These are phyloP conservation scores for Pseudopithomyces maydicus DNA, from an alignment of 2,329 filamentous ascomycete genomes.

Conservation along the genomic window DNA sequence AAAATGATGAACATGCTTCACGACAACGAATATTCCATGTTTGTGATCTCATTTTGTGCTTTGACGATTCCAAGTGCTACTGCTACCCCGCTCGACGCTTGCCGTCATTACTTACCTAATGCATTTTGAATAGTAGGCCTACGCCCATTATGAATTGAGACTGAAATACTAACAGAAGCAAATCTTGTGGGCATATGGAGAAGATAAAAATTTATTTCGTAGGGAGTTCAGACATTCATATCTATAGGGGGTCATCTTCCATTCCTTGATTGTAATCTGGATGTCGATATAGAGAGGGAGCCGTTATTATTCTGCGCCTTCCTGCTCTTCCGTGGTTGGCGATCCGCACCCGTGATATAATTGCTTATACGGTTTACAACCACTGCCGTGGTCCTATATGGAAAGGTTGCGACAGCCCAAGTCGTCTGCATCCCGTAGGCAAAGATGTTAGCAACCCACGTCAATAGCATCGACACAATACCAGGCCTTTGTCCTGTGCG, in stretches of 20 bases:
- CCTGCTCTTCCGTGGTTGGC: constrained; percentile 25
- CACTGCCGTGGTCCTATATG: constrained; percentile 28
- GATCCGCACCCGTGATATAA: constrained; percentile 28
- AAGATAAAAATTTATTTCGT: not conserved
- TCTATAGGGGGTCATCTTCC: constrained; percentile 19
- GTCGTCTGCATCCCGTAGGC: constrained; percentile 26
- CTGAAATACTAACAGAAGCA: too few relatives aligned
- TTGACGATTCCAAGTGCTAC: not conserved
- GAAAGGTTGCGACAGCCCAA: constrained; percentile 38
- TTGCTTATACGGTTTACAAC: constrained; percentile 20
- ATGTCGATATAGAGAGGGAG: constrained; percentile 26
- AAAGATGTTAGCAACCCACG: constrained; percentile 30
- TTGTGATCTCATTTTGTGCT: constrained; percentile 14
- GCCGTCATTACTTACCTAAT: not conserved
- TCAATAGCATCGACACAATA: constrained; percentile 31
- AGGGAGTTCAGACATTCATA: too few relatives aligned
- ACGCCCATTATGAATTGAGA: too few relatives aligned
- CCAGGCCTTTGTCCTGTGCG: constrained; percentile 43
- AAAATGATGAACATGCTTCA: constrained; percentile 43
- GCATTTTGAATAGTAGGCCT: too few relatives aligned
- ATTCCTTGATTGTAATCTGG: constrained; percentile 37
- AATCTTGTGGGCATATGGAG: too few relatives aligned
- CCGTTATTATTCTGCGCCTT: constrained; percentile 28
- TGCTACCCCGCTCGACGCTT: constrained; percentile 10
- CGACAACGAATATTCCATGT: constrained; percentile 28